Base-by-base conservation (phyloP, 1,284 basidiomycete genomes). In the Agroathelia rolfsii region DNA sequence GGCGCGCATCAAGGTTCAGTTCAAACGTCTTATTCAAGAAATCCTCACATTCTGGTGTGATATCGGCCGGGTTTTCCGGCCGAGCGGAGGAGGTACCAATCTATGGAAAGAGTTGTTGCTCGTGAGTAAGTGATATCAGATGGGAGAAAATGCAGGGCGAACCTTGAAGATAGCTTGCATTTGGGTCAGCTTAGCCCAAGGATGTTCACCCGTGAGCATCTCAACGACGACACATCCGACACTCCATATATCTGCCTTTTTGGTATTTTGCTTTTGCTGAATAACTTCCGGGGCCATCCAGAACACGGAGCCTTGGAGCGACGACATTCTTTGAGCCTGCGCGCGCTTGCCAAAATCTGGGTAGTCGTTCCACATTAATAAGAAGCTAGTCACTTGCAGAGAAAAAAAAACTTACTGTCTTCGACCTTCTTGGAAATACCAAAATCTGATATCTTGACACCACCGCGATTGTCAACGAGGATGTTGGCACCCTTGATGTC, bases 231-330 rank as follows among this genome's bases (percentile, higher is more conserved):
- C 62, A 56, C 95, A 98, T 2, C 95, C 95, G 1, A 99, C 80
- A 49, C 86, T 90, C 95, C 95, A 99, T 33, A 98, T 96, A 55
- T 98, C 95, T 5, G 93, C 93, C 51, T 96, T 96, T 47, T 72
- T 74, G 4, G 93, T 95, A 53, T 97, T 93, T 2, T 75, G 72
- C 12, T 82, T 93, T 59, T 98, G 94, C 54, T 95, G 93, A 39
- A 98, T 94, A 10, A 96, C 92, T 53, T 99, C 95, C 0, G 92
- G 92, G 0, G 92, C 92, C 92, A 95, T 96, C 92, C 94, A 97
- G 59, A 95, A 97, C 11, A 96, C 93, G 1, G 90, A 94, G 1
- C 94, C 94, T 56, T 97, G 94, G 12, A 97, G 59, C 1, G 92
- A 96, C 0, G 89, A 88, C 3, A 93, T n/a, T n/a, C n/a, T n/a